These are phyloP conservation scores for Nymphaea thermarum DNA, from an alignment of 164 flowering plant genomes.

Conservation along the genomic window DNA sequence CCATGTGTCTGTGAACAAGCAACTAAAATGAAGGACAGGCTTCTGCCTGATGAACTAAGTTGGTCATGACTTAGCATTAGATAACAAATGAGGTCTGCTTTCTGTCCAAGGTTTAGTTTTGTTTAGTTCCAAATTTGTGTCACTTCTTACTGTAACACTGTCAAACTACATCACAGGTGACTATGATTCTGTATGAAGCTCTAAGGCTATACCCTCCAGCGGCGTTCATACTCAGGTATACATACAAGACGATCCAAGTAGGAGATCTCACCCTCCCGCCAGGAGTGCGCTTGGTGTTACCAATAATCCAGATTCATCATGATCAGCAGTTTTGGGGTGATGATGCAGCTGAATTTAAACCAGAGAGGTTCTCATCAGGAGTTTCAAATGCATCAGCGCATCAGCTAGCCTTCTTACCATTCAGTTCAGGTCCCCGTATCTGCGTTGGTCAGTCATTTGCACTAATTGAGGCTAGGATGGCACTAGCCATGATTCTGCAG, in stretches of 20 bases:
- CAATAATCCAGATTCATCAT: constrained; percentile 5
- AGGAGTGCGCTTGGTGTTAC: constrained; percentile 1
- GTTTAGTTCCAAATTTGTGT: too few relatives aligned
- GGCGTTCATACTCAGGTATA: not conserved
- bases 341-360: constrained; percentile 7
- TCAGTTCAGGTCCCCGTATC: constrained; percentile 5
- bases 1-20: not conserved
- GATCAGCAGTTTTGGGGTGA: constrained; percentile 4
- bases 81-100: not conserved
- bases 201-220: constrained; percentile 8
- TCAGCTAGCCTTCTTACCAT: constrained; percentile 7
- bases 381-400: constrained; percentile 4
- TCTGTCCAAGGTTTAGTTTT: not conserved
- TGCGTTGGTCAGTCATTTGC: constrained; percentile 8
- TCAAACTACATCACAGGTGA: constrained; percentile 2
- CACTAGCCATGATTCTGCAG: constrained; percentile 6
- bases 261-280: constrained; percentile 3
- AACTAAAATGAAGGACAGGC: not conserved
- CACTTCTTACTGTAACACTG: not conserved
- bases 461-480: constrained; percentile 7
- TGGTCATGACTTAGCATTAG: too few relatives aligned
- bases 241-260: not conserved
- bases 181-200: constrained; percentile 6
- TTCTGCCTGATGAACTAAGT: too few relatives aligned
- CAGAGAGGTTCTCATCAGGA: constrained; percentile 9